These are phyloP conservation scores for Aspergillus affinis DNA, from an alignment of 495 filamentous ascomycete genomes.

Conservation along the genomic window DNA sequence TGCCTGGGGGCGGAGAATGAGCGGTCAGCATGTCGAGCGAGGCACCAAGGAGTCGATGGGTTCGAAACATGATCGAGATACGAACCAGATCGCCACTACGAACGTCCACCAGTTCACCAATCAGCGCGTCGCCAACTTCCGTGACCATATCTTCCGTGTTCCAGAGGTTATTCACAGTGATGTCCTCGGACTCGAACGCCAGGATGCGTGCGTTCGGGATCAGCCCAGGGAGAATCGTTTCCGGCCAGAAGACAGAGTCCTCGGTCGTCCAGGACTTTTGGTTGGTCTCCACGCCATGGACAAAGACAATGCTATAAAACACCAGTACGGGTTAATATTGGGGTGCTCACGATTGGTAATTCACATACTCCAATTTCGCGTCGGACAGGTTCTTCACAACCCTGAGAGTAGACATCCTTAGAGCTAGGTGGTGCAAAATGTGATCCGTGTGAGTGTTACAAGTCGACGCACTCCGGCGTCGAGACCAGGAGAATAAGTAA, in stretches of 20 bases:
- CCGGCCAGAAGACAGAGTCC: slow-evolving; percentile 2
- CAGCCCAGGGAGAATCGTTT: slow-evolving; percentile 4
- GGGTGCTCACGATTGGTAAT: too few species aligned
- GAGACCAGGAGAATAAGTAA: too few species aligned
- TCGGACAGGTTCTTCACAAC: too few species aligned
- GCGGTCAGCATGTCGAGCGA: background rate
- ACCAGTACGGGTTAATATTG: too few species aligned
- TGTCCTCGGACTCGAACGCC: slow-evolving; percentile 4
- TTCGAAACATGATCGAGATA: slow-evolving; percentile 1
- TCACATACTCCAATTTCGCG: too few species aligned
- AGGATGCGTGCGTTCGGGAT: slow-evolving; percentile 7
- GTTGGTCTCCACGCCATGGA: slow-evolving; percentile 8
- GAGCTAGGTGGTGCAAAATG: too few species aligned
- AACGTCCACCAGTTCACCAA: slow-evolving; percentile 5
- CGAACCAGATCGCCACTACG: background rate
- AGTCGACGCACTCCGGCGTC: too few species aligned
- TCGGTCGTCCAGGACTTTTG: slow-evolving; percentile 5
- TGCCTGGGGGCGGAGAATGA: slow-evolving; percentile 3
- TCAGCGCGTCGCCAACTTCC: slow-evolving; percentile 1
- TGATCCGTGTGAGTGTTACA: too few species aligned
- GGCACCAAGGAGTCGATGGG: background rate
- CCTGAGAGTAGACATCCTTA: too few species aligned
- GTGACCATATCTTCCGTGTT: slow-evolving; percentile 5
- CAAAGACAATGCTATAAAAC: slow-evolving; percentile 8
- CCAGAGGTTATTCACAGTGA: background rate